Percentiles rank a stretch among this genome's conserved stretches.
Evolutionary conservation across 2,329 filamentous ascomycete genomes (phyloP).

Genomic region (Bipolaris oryzae): DNA sequence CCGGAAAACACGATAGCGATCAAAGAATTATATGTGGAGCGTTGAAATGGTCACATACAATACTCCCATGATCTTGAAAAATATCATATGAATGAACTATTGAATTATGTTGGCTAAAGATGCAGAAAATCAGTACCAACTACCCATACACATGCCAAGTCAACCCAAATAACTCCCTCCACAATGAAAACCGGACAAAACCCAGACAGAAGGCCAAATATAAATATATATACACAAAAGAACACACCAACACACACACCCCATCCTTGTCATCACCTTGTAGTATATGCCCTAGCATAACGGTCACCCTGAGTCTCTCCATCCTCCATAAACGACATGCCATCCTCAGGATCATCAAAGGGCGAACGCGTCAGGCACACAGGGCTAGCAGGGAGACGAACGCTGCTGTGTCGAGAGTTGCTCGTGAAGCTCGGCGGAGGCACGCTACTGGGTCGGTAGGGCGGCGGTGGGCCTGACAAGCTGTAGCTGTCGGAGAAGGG

Average conservation of each 20-base stretch:
- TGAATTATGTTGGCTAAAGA: too few relatives aligned
- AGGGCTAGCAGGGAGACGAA: constrained; percentile 26
- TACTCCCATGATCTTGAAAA: too few relatives aligned
- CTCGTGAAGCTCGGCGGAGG: constrained; percentile 35
- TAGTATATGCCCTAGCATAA: background rate
- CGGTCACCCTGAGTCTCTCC: constrained; percentile 38
- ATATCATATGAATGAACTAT: too few relatives aligned
- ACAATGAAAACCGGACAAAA: background rate
- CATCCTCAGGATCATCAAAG: constrained; percentile 44
- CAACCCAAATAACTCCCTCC: too few relatives aligned
- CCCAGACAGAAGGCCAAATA: background rate
- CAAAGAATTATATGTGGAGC: too few relatives aligned
- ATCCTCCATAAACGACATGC: constrained; percentile 40
- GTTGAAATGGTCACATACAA: too few relatives aligned
- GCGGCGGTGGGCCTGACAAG: constrained; percentile 43
- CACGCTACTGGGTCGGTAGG: constrained; percentile 44
- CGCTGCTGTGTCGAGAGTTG: constrained; percentile 42
- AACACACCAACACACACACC: background rate
- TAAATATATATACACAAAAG: constrained; percentile 18
- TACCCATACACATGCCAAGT: too few relatives aligned
- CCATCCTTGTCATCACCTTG: background rate
- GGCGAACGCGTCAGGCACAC: constrained; percentile 36
- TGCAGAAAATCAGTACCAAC: too few relatives aligned
- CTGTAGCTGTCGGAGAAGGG: constrained; percentile 41
- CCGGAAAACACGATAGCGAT: too few relatives aligned